phyloP scores from a whole-genome alignment of 2,329 filamentous ascomycete species.

The Fusarium ambrosium region DNA sequence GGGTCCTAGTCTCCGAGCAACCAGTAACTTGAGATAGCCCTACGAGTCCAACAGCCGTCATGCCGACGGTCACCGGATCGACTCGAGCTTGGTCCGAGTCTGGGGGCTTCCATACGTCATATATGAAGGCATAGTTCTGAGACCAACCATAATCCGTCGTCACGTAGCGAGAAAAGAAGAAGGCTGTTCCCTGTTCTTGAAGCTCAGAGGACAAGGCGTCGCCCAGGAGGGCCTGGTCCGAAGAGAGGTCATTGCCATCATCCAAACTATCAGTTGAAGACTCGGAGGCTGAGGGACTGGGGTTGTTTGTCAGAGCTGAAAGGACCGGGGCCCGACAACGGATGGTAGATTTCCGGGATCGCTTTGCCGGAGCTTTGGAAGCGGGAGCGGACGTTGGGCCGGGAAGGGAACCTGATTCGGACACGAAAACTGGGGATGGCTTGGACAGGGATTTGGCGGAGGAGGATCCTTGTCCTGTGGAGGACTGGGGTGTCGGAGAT shows the following conservation, averaged over 20 bases:
- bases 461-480: slow-evolving; percentile 4
- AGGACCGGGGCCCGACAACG: slow-evolving; percentile 40
- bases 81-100: slow-evolving; percentile 50
- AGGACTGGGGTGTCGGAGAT: slow-evolving; percentile 32
- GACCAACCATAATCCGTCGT: slow-evolving; percentile 61
- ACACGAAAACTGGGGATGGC: slow-evolving; percentile 18
- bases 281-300: slow-evolving; percentile 40
- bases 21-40: slow-evolving; percentile 63
- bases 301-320: slow-evolving; percentile 41
- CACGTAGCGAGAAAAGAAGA: slow-evolving; percentile 67
- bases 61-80: slow-evolving; percentile 65
- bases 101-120: slow-evolving; percentile 65
- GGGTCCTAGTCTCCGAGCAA: slow-evolving; percentile 58
- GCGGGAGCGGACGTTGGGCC: background rate
- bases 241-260: slow-evolving; percentile 29
- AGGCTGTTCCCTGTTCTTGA: slow-evolving; percentile 61
- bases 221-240: slow-evolving; percentile 31
- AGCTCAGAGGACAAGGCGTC: slow-evolving; percentile 41
- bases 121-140: slow-evolving; percentile 67
- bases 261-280: slow-evolving; percentile 39
- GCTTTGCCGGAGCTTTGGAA: slow-evolving; percentile 18
- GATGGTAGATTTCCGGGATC: slow-evolving; percentile 23
- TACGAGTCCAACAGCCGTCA: slow-evolving; percentile 68
- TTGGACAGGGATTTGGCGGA: slow-evolving; percentile 9
- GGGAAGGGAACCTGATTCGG: slow-evolving; percentile 9